Percentiles rank a stretch among this genome's conserved stretches.
These are phyloP conservation scores for Glycyrrhiza uralensis DNA, from an alignment of 306 rosid species.

Conservation along the genomic window DNA sequence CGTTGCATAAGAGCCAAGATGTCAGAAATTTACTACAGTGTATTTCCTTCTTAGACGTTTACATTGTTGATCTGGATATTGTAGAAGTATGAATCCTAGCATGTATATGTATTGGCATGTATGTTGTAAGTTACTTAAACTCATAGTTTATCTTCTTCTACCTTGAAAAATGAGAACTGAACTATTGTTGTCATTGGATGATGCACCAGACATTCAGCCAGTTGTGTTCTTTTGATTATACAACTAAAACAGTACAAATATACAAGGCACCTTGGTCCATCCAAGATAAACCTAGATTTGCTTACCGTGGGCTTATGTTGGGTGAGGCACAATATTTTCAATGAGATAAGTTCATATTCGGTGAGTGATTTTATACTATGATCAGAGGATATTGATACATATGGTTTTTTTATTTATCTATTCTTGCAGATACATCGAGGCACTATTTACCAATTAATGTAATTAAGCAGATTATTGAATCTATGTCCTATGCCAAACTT, in stretches of 20 bases:
- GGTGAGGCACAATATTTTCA: constrained; percentile 48
- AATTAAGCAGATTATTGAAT: constrained; percentile 82
- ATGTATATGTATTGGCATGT: background rate
- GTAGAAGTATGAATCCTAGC: background rate
- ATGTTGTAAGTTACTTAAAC: background rate
- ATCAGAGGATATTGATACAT: constrained; percentile 25
- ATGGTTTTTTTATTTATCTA: constrained; percentile 11
- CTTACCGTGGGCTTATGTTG: constrained; percentile 85
- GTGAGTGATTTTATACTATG: constrained; percentile 9
- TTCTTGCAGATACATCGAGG: constrained; percentile 88
- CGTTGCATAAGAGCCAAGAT: background rate
- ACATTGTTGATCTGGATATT: background rate
- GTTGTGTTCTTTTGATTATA: constrained; percentile 75
- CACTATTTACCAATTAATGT: constrained; percentile 78
- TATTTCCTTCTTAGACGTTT: constrained; percentile 3
- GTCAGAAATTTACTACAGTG: background rate
- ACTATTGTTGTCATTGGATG: constrained; percentile 13
- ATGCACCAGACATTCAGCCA: constrained; percentile 93
- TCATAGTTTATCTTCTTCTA: background rate
- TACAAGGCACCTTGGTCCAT: constrained; percentile 85
- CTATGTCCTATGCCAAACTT: constrained; percentile 94
- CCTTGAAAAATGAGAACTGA: constrained; percentile 20
- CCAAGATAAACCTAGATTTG: constrained; percentile 79
- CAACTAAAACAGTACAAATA: constrained; percentile 67
- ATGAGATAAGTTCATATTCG: background rate